Evolutionary conservation across 225 moss, liverwort and hornwort species (phyloP).

Genomic region (Pseudoscleropodium purum): DNA sequence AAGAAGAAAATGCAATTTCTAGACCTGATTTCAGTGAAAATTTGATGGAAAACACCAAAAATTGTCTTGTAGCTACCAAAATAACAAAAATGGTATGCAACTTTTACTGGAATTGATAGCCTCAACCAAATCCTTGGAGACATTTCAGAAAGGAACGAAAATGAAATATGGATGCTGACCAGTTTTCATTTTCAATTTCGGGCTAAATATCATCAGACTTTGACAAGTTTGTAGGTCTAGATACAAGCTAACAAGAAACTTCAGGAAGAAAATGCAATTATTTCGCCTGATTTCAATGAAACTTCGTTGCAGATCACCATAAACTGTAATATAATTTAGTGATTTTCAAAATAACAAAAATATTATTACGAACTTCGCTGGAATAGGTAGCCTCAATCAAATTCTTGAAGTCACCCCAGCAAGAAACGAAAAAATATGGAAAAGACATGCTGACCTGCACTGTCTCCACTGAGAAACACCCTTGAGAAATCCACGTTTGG

Average conservation of each 20-base stretch:
- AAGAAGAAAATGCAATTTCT: not conserved
- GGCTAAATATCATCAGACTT: not conserved
- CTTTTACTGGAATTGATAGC: not conserved
- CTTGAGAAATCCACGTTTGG: conserved; percentile 48
- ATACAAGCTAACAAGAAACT: not conserved
- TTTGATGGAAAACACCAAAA: not conserved
- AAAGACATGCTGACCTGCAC: conserved; percentile 25
- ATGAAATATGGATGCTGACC: not conserved
- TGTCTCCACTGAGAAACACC: conserved; percentile 71
- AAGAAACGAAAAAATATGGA: no score
- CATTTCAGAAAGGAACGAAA: not conserved
- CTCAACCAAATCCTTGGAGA: not conserved
- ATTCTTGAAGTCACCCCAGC: not conserved
- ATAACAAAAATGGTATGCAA: no score
- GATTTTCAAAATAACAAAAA: no score
- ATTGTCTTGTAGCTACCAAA: not conserved
- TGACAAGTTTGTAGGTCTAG: not conserved
- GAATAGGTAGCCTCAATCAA: not conserved
- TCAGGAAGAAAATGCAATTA: not conserved
- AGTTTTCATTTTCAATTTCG: not conserved
- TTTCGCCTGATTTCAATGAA: not conserved
- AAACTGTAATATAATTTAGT: not conserved
- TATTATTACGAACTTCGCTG: not conserved
- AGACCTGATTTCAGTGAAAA: not conserved
- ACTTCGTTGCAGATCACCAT: no score